Evolutionary conservation across 108 stramenopile species (phyloP).

Genomic region (Craspedostauros australis): DNA sequence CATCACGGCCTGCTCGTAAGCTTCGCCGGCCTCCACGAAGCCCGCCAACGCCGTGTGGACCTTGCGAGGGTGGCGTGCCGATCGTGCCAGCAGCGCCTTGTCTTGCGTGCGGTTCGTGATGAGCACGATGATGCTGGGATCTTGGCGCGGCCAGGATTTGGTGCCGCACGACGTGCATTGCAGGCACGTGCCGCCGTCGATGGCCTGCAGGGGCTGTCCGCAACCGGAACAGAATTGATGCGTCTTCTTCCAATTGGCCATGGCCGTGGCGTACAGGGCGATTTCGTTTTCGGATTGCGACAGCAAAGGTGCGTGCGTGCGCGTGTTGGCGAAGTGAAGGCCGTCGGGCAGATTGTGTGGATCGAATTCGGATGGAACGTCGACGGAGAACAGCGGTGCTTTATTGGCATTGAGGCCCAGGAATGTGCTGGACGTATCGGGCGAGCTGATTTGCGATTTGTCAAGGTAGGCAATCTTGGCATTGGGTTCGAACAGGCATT

Average conservation of each 20-base stretch:
- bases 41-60: constrained; percentile 75
- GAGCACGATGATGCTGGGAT: constrained; percentile 74
- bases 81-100: constrained; percentile 59
- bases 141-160: constrained; percentile 70
- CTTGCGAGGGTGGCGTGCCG: constrained; percentile 56
- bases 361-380: too few relatives aligned
- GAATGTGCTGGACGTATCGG: constrained; percentile 24
- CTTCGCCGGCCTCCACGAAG: constrained; percentile 86
- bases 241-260: constrained; percentile 51
- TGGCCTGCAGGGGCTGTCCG: constrained; percentile 33
- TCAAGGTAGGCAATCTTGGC: constrained; percentile 1
- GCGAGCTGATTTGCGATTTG: background rate
- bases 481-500: constrained; percentile 10
- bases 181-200: constrained; percentile 56
- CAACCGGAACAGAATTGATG: constrained; percentile 50
- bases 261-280: constrained; percentile 68
- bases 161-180: constrained; percentile 36
- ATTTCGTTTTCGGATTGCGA: constrained; percentile 53
- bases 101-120: constrained; percentile 38
- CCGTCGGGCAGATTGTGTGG: background rate
- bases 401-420: constrained; percentile 28
- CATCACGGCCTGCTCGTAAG: constrained; percentile 63
- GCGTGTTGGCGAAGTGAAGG: constrained; percentile 48
- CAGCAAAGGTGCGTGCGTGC: constrained; percentile 59
- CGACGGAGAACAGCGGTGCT: constrained; percentile 39